A percentile compares a stretch with the other conserved stretches of the same genome.
Evolutionary conservation across 768 basidiomycete species (phyloP).

Genomic region (Hygrocybe coccinea): DNA sequence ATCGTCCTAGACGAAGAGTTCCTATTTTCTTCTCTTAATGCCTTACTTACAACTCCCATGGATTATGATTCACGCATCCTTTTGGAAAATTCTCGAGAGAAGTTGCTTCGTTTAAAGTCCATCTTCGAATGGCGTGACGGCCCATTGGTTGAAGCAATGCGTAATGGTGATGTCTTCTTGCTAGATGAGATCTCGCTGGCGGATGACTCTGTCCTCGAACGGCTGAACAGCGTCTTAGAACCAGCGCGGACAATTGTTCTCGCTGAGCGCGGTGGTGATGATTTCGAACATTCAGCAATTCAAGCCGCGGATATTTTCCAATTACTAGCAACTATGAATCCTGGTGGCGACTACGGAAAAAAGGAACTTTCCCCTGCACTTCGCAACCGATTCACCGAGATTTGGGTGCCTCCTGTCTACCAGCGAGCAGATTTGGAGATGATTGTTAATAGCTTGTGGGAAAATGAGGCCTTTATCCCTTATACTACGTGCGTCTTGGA

Average conservation of each 20-base stretch:
- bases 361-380: constrained; percentile 97
- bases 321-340: constrained; percentile 97
- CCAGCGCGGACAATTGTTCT: constrained; percentile 82
- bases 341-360: constrained; percentile 98
- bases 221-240: constrained; percentile 96
- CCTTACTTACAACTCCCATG: constrained; percentile 23
- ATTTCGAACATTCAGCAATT: constrained; percentile 62
- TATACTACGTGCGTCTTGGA: constrained; percentile 65
- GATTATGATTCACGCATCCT: constrained; percentile 23
- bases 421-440: constrained; percentile 66
- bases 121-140: constrained; percentile 98
- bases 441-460: constrained; percentile 74
- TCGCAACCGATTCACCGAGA: constrained; percentile 96
- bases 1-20: constrained; percentile 19
- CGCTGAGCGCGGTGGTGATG: constrained; percentile 84
- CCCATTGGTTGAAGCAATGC: constrained; percentile 92
- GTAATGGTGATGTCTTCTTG: constrained; percentile 74
- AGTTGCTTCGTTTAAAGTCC: constrained; percentile 51
- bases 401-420: constrained; percentile 91
- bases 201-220: constrained; percentile 95
- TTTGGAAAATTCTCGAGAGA: constrained; percentile 41
- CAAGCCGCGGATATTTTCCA: constrained; percentile 69
- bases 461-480: constrained; percentile 41
- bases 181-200: constrained; percentile 97
- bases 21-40: constrained; percentile 24